Conservation (phyloP, 2,329 filamentous ascomycete species). For the Hymenotorrendiella dingleyae region DNA sequence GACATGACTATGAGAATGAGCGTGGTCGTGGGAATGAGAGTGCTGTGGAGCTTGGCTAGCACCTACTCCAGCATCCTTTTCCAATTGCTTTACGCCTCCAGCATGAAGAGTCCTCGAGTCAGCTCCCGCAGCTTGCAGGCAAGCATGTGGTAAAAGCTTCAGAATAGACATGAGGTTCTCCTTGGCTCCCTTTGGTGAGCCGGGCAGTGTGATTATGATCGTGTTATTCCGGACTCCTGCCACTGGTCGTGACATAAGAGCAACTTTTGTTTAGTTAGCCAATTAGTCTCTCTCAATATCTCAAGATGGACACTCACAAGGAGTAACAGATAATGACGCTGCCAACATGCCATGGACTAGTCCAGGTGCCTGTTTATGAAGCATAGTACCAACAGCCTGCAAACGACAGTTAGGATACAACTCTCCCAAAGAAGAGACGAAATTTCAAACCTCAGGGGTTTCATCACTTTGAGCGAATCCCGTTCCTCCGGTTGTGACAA, state of each 20-base stretch:
- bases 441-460: conserved; percentile 69
- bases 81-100: conserved; percentile 77
- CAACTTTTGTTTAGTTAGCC: conserved; percentile 54
- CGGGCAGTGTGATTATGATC: conserved; percentile 82
- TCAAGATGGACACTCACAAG: conserved; percentile 58
- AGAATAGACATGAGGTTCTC: conserved; percentile 88
- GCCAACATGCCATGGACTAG: conserved; percentile 94
- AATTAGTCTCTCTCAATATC: not conserved
- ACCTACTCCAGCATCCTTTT: conserved; percentile 68
- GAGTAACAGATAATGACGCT: conserved; percentile 76
- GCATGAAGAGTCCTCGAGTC: conserved; percentile 75
- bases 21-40: conserved; percentile 40
- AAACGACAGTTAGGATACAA: conserved; percentile 9
- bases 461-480: conserved; percentile 81
- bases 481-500: conserved; percentile 87
- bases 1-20: conserved; percentile 43
- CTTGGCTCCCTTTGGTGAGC: conserved; percentile 89
- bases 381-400: conserved; percentile 69
- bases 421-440: not conserved
- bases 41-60: conserved; percentile 34
- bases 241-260: conserved; percentile 91
- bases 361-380: conserved; percentile 82
- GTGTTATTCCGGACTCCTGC: conserved; percentile 79
- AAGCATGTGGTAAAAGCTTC: conserved; percentile 93
- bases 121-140: conserved; percentile 75